Conservation (phyloP, 2,329 filamentous ascomycete genomes). For the Chrysosporium queenslandicum region DNA sequence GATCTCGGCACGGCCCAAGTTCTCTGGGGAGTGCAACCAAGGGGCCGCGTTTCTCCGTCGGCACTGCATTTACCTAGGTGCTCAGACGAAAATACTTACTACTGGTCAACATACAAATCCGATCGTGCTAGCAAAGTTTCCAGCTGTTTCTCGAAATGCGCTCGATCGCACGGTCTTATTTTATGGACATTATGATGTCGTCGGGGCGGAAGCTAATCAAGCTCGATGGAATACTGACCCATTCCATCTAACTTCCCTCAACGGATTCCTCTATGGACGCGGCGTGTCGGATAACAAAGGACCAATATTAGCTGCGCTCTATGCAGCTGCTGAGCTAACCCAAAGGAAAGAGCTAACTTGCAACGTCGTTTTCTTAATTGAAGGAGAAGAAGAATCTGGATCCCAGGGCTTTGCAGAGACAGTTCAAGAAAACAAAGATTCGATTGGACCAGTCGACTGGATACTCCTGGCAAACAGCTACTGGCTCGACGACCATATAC, state of each 20-base stretch:
- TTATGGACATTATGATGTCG: slow-evolving; percentile 97
- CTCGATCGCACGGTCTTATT: slow-evolving; percentile 81
- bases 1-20: slow-evolving; percentile 75
- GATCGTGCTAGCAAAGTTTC: slow-evolving; percentile 84
- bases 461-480: slow-evolving; percentile 95
- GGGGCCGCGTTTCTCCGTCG: slow-evolving; percentile 84
- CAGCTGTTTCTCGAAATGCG: slow-evolving; percentile 56
- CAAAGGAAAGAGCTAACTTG: slow-evolving; percentile 74
- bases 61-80: slow-evolving; percentile 85
- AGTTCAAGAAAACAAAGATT: slow-evolving; percentile 65
- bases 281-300: slow-evolving; percentile 98
- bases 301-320: slow-evolving; percentile 84
- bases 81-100: slow-evolving; percentile 79
- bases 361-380: slow-evolving; percentile 68
- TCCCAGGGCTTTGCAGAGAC: slow-evolving; percentile 83
- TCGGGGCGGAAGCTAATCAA: slow-evolving; percentile 72
- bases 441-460: slow-evolving; percentile 87
- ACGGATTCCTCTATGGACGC: slow-evolving; percentile 88
- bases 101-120: slow-evolving; percentile 73
- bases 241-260: slow-evolving; percentile 77
- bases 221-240: slow-evolving; percentile 80
- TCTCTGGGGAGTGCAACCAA: slow-evolving; percentile 81
- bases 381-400: slow-evolving; percentile 92
- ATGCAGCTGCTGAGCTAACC: slow-evolving; percentile 80
- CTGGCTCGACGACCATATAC: slow-evolving; percentile 93